Evolutionary conservation across 2,329 filamentous ascomycete species (phyloP), one percentile per base, ranked within the genome.

Genomic region (Colletotrichum sp.): DNA sequence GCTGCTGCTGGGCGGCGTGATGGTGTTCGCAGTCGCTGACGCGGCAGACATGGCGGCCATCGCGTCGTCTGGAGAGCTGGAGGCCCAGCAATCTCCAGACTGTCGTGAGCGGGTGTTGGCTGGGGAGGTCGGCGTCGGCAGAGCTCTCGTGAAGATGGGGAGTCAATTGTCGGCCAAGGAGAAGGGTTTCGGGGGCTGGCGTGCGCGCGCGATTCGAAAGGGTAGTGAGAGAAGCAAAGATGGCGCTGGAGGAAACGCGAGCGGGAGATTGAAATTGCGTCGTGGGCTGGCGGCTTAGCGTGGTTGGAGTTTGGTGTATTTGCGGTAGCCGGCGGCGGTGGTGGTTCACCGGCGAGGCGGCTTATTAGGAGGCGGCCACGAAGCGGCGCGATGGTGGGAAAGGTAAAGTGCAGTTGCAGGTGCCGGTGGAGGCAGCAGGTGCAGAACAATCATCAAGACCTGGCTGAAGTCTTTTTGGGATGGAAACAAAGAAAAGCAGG

Each of bases 11-110:
- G 89, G 86, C 73, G 88, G 87, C 77, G 87, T 88, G 76, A 91
- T 83, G 62, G 85, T 84, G 71, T 88, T 86, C 76, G 88, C 85
- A 68, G 88, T 85, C 77, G 87, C 87, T 77, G 87, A 87, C 79
- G 85, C 85, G 79, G 89, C 84, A 79, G 90, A 89, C 83, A 91
- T 87, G 81, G 88, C 86, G 80, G 90, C 87, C 90, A 91, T 91
- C 78, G 75, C 77, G 70, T 77, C 69, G 77, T 72, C 71, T 71
- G 75, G 72, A 75, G 75, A 75, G 71, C 75, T 76, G 75, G 75
- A 57, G 24, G 16, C 24, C 52, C 75, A 76, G 72, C 75, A 67
- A 66, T 71, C 75, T 71, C 75, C 75, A 64, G 66, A 62, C 66
- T 52, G 26, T 71, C 21, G 71, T 75, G 39, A 28, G 65, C 21